These are phyloP conservation scores for Hanseniaspora singularis DNA, from an alignment of 805 yeast species.

Conservation along the genomic window DNA sequence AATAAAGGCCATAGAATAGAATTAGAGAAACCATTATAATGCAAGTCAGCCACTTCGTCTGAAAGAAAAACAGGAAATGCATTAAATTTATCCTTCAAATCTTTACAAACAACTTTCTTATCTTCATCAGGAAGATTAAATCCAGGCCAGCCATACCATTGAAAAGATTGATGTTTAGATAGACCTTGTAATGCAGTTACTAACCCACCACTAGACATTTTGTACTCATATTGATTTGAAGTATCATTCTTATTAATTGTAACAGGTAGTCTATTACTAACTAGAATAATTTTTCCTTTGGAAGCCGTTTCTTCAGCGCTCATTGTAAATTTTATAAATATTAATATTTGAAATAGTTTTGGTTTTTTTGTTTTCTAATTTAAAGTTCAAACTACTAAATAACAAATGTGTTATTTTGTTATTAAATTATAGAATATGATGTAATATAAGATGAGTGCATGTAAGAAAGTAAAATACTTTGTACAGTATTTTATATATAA, in stretches of 20 bases:
- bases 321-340: no score
- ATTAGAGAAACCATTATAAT: conserved; percentile 91
- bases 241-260: conserved; percentile 57
- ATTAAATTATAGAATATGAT: no score
- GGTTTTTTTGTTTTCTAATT: no score
- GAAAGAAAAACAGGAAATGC: conserved; percentile 81
- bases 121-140: conserved; percentile 73
- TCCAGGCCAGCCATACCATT: conserved; percentile 99
- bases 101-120: conserved; percentile 53
- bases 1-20: conserved; percentile 95
- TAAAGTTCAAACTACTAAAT: no score
- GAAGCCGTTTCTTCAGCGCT: neutral
- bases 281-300: conserved; percentile 69
- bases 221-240: conserved; percentile 58
- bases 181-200: conserved; percentile 92
- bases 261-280: conserved; percentile 90
- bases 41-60: conserved; percentile 87
- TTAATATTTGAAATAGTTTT: no score
- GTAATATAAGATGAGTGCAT: no score
- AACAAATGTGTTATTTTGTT: no score
- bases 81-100: conserved; percentile 63
- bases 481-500: no score
- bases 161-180: conserved; percentile 68
- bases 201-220: conserved; percentile 94
- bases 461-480: no score